Evolutionary conservation across 164 flowering plant genomes (phyloP), one percentile per base, ranked within the genome.

Genomic region (Chloranthus sessilifolius): DNA sequence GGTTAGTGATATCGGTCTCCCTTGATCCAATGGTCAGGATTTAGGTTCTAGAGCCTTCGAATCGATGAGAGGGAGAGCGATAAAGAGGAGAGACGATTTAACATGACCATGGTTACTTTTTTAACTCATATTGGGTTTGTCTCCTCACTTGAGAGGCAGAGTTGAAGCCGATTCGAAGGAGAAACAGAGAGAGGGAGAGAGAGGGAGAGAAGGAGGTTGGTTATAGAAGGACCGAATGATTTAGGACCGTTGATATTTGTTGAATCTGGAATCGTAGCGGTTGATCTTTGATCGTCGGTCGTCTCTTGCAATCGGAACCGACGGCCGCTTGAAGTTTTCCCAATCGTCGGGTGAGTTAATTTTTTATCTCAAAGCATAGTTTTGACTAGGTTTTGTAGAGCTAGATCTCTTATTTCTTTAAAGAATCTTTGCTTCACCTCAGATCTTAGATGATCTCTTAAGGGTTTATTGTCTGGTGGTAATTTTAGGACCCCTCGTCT

Each of bases 31-130:
- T 53, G 58, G 58, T 47, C 22, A 5, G 6, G 7, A 42, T 45
- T 7, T 26, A 1, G n/a, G 14, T 53, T 60, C 64, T 47, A 53
- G 64, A 60, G 53, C 14, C 42, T 60, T 60, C 64, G 20, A 4
- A 8, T 22, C 12, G 29, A 12, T 5, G 23, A 44, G 9, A 43
- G 30, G 25, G 31, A 47, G 37, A 5, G 36, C 47, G 8, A 8
- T 20, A 43, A 5, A 38, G 53, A 42, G 42, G 29, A 29, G 29
- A 10, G 49, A 33, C 27, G 6, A 16, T 10, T 42, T 30, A 22
- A 2, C 25, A 14, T 36, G 48, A 54, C 59, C 57, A 53, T 40
- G 25, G 60, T 50, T 55, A 49, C 51, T 49, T 50, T 56, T 50
- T 53, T 24, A 55, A 42, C 47, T 30, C 51, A 30, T 2, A 7